phyloP scores from a whole-genome alignment of 2,329 filamentous ascomycete species.

The Thielaviopsis ethacetica region DNA sequence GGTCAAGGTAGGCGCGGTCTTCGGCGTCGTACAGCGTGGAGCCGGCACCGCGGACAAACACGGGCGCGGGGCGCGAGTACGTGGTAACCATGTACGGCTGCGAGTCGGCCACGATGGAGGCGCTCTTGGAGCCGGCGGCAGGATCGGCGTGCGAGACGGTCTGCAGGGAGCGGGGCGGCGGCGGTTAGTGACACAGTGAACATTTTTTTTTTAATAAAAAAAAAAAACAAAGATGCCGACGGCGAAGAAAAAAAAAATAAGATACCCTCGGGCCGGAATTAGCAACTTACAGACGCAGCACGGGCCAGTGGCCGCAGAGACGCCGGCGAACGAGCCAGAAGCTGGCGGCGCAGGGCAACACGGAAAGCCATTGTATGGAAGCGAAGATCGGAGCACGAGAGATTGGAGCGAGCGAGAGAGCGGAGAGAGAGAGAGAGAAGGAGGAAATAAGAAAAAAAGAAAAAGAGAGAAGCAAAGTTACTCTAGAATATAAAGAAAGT shows the following conservation, averaged over 20 bases:
- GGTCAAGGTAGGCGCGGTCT: slow-evolving; percentile 78
- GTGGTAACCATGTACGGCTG: slow-evolving; percentile 88
- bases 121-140: slow-evolving; percentile 53
- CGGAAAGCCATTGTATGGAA: slow-evolving; percentile 24
- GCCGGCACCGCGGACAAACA: slow-evolving; percentile 78
- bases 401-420: background rate
- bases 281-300: slow-evolving; percentile 19
- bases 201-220: no score
- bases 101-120: slow-evolving; percentile 56
- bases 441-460: background rate
- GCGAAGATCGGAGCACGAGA: slow-evolving; percentile 6
- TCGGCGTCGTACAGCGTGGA: slow-evolving; percentile 84
- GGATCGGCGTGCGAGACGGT: slow-evolving; percentile 53
- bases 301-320: slow-evolving; percentile 20
- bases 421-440: background rate
- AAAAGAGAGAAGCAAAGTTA: background rate
- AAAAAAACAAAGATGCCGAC: background rate
- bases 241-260: background rate
- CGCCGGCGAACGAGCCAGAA: slow-evolving; percentile 18
- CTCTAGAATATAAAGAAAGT: background rate
- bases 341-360: slow-evolving; percentile 23
- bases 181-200: background rate
- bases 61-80: slow-evolving; percentile 75
- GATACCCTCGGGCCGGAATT: no score
- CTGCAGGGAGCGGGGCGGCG: background rate